phyloP scores from a whole-genome alignment of 495 filamentous ascomycete species.

The Penicillium mononematosum region DNA sequence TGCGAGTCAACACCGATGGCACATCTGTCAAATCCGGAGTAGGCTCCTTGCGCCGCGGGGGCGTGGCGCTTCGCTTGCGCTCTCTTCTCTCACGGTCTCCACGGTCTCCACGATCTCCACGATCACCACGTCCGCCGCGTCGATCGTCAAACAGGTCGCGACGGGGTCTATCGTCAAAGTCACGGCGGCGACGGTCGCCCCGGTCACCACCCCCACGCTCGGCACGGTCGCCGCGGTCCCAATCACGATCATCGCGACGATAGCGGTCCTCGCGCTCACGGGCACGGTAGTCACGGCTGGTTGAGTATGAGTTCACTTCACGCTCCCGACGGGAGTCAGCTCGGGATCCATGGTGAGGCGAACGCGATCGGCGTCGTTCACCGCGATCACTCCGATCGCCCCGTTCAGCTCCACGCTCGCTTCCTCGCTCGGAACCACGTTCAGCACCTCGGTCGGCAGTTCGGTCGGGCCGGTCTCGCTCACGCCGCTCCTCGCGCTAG shows the following conservation, averaged over 20 bases:
- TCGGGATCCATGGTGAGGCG: slow-evolving; percentile 65
- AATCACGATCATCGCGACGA: slow-evolving; percentile 49
- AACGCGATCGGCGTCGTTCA: slow-evolving; percentile 72
- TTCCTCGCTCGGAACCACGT: slow-evolving; percentile 4
- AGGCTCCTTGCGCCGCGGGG: slow-evolving; percentile 87
- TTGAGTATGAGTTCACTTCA: slow-evolving; percentile 85
- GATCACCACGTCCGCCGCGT: slow-evolving; percentile 23
- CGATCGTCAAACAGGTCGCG: slow-evolving; percentile 33
- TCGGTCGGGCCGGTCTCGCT: slow-evolving; percentile 46
- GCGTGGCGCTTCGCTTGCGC: slow-evolving; percentile 72
- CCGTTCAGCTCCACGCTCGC: slow-evolving; percentile 34
- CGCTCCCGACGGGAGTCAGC: slow-evolving; percentile 56
- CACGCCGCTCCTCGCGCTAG: slow-evolving; percentile 55
- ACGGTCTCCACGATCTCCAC: slow-evolving; percentile 28
- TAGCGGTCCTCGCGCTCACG: slow-evolving; percentile 90
- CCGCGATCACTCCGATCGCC: slow-evolving; percentile 46
- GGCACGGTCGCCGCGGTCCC: slow-evolving; percentile 53
- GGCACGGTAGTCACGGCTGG: slow-evolving; percentile 85
- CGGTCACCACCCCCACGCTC: slow-evolving; percentile 42
- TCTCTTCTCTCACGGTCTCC: slow-evolving; percentile 56
- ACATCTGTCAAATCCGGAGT: slow-evolving; percentile 92
- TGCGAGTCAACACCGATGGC: slow-evolving; percentile 72
- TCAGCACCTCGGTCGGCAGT: slow-evolving; percentile 22
- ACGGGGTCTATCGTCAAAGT: slow-evolving; percentile 32
- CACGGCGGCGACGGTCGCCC: slow-evolving; percentile 29